Evolutionary conservation across 768 basidiomycete genomes (phyloP).

Genomic region (Termitomyces sp.): DNA sequence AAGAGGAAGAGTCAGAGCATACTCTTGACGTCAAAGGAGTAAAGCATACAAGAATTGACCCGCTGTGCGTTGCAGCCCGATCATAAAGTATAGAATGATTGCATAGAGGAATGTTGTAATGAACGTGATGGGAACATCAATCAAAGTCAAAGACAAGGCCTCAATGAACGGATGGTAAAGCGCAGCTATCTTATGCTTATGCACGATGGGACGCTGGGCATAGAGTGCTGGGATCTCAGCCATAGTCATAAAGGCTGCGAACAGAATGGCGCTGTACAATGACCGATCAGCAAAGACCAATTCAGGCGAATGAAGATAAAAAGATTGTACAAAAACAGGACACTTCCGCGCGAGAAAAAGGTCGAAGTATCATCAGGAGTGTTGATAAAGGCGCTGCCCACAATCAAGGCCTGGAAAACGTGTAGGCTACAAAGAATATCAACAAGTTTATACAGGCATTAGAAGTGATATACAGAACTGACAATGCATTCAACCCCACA

Average conservation of each 20-base stretch:
- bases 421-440: slow-evolving; percentile 36
- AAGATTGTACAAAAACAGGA: slow-evolving; percentile 69
- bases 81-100: slow-evolving; percentile 60
- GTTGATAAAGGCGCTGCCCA: slow-evolving; percentile 66
- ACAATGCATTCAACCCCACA: slow-evolving; percentile 33
- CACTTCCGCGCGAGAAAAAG: slow-evolving; percentile 73
- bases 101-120: slow-evolving; percentile 42
- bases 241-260: slow-evolving; percentile 13
- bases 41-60: slow-evolving; percentile 62
- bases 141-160: slow-evolving; percentile 50
- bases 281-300: slow-evolving; percentile 7
- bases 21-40: not conserved
- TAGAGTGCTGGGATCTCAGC: slow-evolving; percentile 41
- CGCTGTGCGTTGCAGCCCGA: slow-evolving; percentile 52
- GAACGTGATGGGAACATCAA: slow-evolving; percentile 59
- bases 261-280: slow-evolving; percentile 10
- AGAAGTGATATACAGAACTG: slow-evolving; percentile 22
- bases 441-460: not conserved
- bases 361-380: slow-evolving; percentile 52
- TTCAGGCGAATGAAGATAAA: not conserved
- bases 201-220: slow-evolving; percentile 56
- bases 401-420: slow-evolving; percentile 45
- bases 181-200: slow-evolving; percentile 53
- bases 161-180: slow-evolving; percentile 40
- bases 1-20: slow-evolving; percentile 4